phyloP scores from a whole-genome alignment of 129 eudicot genomes.

The Rutidosis leptorrhynchoides region DNA sequence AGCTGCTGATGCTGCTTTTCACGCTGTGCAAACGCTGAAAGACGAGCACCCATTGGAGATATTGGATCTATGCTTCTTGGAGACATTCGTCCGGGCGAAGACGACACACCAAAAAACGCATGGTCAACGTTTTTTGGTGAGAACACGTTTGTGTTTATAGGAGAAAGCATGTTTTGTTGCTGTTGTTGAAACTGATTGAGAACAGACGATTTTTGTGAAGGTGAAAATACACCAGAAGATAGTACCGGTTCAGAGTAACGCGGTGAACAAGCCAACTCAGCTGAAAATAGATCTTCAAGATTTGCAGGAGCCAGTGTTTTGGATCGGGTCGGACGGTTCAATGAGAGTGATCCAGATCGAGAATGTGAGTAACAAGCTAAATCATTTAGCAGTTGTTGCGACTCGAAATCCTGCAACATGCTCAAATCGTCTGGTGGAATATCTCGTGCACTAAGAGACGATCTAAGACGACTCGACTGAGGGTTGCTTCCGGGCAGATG shows the following conservation, averaged over 20 bases:
- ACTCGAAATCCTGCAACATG: constrained; percentile 59
- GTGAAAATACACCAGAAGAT: constrained; percentile 63
- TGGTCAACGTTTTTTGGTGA: constrained; percentile 78
- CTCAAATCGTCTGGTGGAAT: constrained; percentile 65
- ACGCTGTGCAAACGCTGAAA: constrained; percentile 53
- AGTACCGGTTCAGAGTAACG: constrained; percentile 60
- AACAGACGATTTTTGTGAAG: constrained; percentile 70
- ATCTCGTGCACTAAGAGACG: constrained; percentile 85
- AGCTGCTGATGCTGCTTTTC: constrained; percentile 70
- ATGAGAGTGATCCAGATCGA: constrained; percentile 53
- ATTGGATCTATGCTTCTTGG: constrained; percentile 74
- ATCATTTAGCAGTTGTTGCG: constrained; percentile 58
- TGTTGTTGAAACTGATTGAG: constrained; percentile 86
- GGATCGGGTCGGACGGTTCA: constrained; percentile 50
- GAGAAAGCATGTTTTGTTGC: constrained; percentile 82
- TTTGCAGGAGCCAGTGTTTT: constrained; percentile 76
- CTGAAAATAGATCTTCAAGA: constrained; percentile 78
- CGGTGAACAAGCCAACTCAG: constrained; percentile 71
- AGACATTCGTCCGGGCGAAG: constrained; percentile 77
- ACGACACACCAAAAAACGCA: no score
- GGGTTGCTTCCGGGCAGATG: constrained; percentile 86
- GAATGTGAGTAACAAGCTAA: constrained; percentile 59
- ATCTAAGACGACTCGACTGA: constrained; percentile 85
- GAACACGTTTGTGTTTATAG: constrained; percentile 64
- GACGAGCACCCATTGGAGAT: constrained; percentile 67